A percentile compares a stretch with the other conserved stretches of the same genome.
Conservation (phyloP, 78 protist genomes). For the Speleostelium caveatum region DNA sequence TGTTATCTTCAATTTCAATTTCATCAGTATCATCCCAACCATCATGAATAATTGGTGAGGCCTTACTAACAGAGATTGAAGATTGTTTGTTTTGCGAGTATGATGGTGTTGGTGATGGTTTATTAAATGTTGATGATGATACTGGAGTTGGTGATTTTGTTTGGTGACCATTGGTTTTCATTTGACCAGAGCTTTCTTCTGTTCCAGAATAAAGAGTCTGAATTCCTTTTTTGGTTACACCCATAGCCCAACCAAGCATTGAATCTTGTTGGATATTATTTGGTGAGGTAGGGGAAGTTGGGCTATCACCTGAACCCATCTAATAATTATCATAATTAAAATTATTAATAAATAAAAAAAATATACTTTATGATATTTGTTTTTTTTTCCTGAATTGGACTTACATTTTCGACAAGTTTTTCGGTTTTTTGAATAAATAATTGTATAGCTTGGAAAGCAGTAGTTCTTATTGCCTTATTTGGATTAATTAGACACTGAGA, state of each 20-base stretch:
- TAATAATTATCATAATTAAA: neutral
- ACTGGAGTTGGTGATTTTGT: neutral
- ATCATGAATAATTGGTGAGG: neutral
- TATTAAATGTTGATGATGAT: neutral
- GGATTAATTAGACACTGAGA: conserved; percentile 30
- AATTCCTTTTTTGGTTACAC: conserved; percentile 39
- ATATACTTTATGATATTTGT: neutral
- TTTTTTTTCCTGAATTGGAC: neutral
- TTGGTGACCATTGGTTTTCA: neutral
- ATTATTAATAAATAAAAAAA: neutral
- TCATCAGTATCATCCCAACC: conserved; percentile 65
- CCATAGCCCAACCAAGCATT: conserved; percentile 70
- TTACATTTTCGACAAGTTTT: conserved; percentile 37
- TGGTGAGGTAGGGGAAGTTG: neutral
- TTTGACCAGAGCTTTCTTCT: neutral
- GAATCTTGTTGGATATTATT: conserved; percentile 10
- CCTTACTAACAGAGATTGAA: neutral
- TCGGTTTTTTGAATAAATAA: conserved; percentile 54
- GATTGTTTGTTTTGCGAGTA: neutral
- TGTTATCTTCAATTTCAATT: conserved; percentile 11
- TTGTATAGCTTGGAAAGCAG: conserved; percentile 41
- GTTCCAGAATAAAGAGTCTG: neutral
- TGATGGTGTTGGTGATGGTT: neutral
- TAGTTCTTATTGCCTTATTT: conserved; percentile 53
- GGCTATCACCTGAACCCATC: neutral